phyloP scores from a whole-genome alignment of 1,284 basidiomycete species.

The Cutaneotrichosporon sp. region DNA sequence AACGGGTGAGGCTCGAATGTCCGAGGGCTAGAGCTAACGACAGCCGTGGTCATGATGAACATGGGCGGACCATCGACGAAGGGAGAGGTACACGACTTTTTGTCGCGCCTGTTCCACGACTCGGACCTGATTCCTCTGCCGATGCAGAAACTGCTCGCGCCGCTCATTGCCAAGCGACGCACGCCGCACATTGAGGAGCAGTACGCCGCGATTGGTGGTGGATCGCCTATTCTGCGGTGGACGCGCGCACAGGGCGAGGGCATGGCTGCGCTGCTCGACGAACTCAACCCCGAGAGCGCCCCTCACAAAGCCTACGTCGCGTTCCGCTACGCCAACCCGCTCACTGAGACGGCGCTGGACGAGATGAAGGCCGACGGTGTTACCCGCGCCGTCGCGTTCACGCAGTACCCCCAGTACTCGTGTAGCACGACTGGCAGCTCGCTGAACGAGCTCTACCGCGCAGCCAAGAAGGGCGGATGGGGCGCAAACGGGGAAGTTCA shows the following conservation, averaged over 20 bases:
- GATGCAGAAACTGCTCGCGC: conserved; percentile 80
- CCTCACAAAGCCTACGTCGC: conserved; percentile 95
- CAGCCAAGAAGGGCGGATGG: conserved; percentile 50
- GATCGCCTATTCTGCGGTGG: conserved; percentile 93
- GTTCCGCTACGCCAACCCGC: conserved; percentile 85
- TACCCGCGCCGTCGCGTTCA: conserved; percentile 87
- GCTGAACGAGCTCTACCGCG: conserved; percentile 80
- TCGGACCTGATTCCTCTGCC: conserved; percentile 94
- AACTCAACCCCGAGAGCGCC: conserved; percentile 83
- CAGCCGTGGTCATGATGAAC: conserved; percentile 93
- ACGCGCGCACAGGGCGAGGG: conserved; percentile 81
- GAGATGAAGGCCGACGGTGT: conserved; percentile 90
- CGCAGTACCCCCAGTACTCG: conserved; percentile 98
- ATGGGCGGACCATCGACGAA: conserved; percentile 97
- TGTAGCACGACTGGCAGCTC: conserved; percentile 97
- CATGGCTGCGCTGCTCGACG: conserved; percentile 88
- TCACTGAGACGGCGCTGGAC: conserved; percentile 75
- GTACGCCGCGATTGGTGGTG: conserved; percentile 91
- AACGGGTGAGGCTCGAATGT: conserved; percentile 3
- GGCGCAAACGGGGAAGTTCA: conserved; percentile 59
- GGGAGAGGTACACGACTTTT: conserved; percentile 79
- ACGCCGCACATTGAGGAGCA: conserved; percentile 93
- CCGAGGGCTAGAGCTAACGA: neutral
- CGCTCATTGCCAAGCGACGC: conserved; percentile 82
- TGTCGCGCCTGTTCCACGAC: conserved; percentile 90